Evolutionary conservation across 768 basidiomycete species (phyloP).

Genomic region (Pleurotus tuber-regium): DNA sequence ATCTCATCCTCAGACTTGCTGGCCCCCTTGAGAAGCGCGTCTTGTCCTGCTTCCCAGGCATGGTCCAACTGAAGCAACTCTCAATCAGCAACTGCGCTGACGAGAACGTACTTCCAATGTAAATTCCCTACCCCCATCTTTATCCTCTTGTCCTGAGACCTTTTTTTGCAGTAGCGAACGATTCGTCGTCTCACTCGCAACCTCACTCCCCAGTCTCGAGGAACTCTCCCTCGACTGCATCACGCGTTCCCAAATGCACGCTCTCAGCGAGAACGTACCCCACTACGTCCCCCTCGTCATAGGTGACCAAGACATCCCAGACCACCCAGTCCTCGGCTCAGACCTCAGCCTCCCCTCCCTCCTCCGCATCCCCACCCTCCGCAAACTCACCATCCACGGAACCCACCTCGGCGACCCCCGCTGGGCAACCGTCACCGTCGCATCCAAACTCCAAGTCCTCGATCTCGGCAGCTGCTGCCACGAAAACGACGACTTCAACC

Average conservation of each 20-base stretch:
- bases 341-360: constrained; percentile 65
- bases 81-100: constrained; percentile 45
- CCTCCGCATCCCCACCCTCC: constrained; percentile 59
- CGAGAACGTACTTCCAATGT: constrained; percentile 43
- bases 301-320: constrained; percentile 60
- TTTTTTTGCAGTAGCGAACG: constrained; percentile 54
- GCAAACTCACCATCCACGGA: constrained; percentile 61
- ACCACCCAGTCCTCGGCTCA: constrained; percentile 49
- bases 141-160: constrained; percentile 3
- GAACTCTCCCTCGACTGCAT: constrained; percentile 61
- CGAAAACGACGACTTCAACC: constrained; percentile 52
- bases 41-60: constrained; percentile 44
- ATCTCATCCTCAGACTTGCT: constrained; percentile 45
- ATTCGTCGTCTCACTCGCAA: constrained; percentile 66
- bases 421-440: constrained; percentile 45
- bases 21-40: constrained; percentile 48
- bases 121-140: constrained; percentile 18
- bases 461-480: constrained; percentile 57
- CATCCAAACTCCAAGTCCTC: constrained; percentile 52
- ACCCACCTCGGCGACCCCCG: constrained; percentile 66
- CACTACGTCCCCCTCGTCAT: constrained; percentile 59
- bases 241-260: constrained; percentile 64
- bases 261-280: constrained; percentile 51
- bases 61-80: constrained; percentile 42
- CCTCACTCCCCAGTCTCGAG: constrained; percentile 51